Base-by-base conservation (phyloP, 2,329 filamentous ascomycete species). In the Fusarium coffeatum region DNA sequence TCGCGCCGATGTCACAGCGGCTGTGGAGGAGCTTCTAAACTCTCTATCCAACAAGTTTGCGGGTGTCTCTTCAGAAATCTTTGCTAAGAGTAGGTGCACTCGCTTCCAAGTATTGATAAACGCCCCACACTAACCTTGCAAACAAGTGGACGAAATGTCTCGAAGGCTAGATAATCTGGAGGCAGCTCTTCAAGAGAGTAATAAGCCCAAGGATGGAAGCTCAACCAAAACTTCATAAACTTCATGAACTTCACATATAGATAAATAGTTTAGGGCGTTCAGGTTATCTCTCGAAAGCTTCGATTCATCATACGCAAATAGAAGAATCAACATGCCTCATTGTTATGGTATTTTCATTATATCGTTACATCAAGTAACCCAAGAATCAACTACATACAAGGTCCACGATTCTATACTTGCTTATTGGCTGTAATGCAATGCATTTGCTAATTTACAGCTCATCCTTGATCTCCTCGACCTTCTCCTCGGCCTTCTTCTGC, bases 121-220 rank as follows among this genome's bases (percentile, higher is more conserved):
- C 51, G 46, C 43, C 53, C 45, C 45, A 54, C 32, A 25, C 69
- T 77, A 18, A 75, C 64, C 5, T 10, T 20, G 30, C 28, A n/a
- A n/a, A 55, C 45, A 65, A 97, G 94, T 98, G 92, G 94, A 97
- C 77, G 94, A 97, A 69, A 97, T 98, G 94, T 92, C 93, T 16
- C 87, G 91, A 65, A 89, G 94, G 27, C 83, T 98, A 23, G 94
- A 98, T 77, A 93, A 90, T 61, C 86, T 98, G 13, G 94, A 97
- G 79, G 85, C 91, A 25, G 90, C 90, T 16, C 84, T 97, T 46
- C 85, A 88, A 74, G 85, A 87, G 41, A 86, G 49, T 25, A 53
- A 83, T 62, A 88, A 85, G 72, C 79, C 84, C 60, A 83, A 83
- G 59, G 79, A 82, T 11, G 76, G 72, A 42, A 76, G 76, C 12